Base-by-base conservation (phyloP, 768 basidiomycete species). In the Suillus spraguei region DNA sequence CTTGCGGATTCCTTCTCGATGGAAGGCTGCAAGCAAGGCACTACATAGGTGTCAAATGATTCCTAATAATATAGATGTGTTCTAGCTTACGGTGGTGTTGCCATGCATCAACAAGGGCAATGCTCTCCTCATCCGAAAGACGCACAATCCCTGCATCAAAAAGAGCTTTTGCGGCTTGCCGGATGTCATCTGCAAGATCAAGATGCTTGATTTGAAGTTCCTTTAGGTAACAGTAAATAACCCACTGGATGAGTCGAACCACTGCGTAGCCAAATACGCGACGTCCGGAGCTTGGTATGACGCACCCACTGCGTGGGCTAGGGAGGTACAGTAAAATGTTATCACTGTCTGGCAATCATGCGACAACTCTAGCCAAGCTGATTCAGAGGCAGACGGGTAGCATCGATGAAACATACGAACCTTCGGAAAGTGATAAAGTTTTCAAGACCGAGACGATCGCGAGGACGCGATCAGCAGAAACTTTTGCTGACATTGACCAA, bases 211-310 rank as follows among this genome's bases (percentile, higher is more conserved):
- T 35, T 54, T 42, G 5, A 59, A 13, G 49, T 66, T 39, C 11
- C 66, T 17, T 14, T 5, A 36, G 5, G 36, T 32, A 20, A 17
- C 20, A 49, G 22, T 17, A 59, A 49, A 0, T 4, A 47, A 67
- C 85, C 62, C 71, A 96, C 94, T 81, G 3, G 87, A 87, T 9
- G 86, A 79, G 69, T 90, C 86, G 39, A 95, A 85, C 89, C 95
- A 97, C 67, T 83, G 83, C 20, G 77, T 79, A 9, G 90, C 92
- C 50, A 97, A 81, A 68, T 85, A 88, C 2, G 87, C 82, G 6
- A 97, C 79, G 64, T 87, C 89, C 0, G 96, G 91, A 6, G 85
- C 73, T 60, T 85, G 80, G 69, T 88, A 96, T 3, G 73, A 70
- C 0, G 78, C 68, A 1, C 92, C 92, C 14, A 93, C 82, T 9